Evolutionary conservation across 2,329 filamentous ascomycete genomes (phyloP), one percentile per base, ranked within the genome.

Genomic region (Fusarium sterilihyphosum): DNA sequence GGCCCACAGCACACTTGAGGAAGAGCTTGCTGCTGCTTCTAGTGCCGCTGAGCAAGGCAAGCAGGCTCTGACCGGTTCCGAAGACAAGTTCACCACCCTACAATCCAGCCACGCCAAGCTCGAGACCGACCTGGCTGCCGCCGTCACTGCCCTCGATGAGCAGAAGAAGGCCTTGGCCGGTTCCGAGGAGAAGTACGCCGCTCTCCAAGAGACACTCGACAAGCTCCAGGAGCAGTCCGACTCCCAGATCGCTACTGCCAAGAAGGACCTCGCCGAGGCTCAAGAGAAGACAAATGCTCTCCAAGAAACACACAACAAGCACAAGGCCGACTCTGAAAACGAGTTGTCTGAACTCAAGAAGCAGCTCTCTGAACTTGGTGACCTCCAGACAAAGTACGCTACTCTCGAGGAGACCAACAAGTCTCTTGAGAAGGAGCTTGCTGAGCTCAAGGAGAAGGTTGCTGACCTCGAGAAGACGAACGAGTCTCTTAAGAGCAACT

Each of bases 341-440:
- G 78, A 79, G 56, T 56, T 80, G n/a, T 61, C 79, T 38, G 78
- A 79, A 33, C 75, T 78, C 59, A 77, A 77, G 67, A 74, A 78
- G 56, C 78, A 79, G 70, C 77, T 84, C 22, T 73, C 80, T 18
- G 72, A 82, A 40, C 66, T 82, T 40, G 78, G 79, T 40, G 80
- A 81, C 18, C 77, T 78, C 11, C 65, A 80, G 63, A 79, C 81
- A 63, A 83, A 82, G 73, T 77, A 80, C 41, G 67, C 76, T 41
- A 74, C 78, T 31, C 76, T 83, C 16, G 77, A 83, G 60, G 73
- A 79, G 70, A 73, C 75, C 10, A 72, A 78, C 61, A 76, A 79
- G 60, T 54, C 65, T 44, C 67, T 75, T 22, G 73, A 75, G 68
- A 74, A 76, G 66, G 68, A 78, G 50, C 56, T 78, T 29, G 74